Base-by-base conservation (phyloP, 805 yeast species). In the Candida maris region DNA sequence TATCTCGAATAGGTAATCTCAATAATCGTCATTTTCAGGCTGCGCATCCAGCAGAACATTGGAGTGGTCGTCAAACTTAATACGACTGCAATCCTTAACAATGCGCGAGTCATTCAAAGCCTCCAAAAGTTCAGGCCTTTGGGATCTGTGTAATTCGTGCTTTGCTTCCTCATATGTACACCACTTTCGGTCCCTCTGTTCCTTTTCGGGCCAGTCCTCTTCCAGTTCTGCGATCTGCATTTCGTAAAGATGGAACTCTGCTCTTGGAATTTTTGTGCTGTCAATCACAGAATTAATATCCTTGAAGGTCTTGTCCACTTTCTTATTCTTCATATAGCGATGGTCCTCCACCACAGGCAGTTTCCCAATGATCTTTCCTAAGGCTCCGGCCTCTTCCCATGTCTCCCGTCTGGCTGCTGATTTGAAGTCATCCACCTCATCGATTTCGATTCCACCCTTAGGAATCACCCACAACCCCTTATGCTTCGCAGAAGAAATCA, bases 371-470 rank as follows among this genome's bases (percentile, higher is more conserved):
- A 88, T 68, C 13, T 57, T 63, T 6, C 97, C 96, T 23, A 72
- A 73, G 17, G 85, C 85, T 0, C 98, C 98, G 0, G 95, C 93
- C 62, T 93, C 98, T 59, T 93, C 98, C 98, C 98, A 93, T 0
- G 95, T 85, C 56, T 93, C 98, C 41, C 98, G 69, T 13, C 72
- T 65, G 0, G 97, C 97, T 4, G 85, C 64, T 4, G 62, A 35
- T 12, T 52, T 44, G 44, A 52, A 65, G 47, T 67, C 59, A 15
- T 54, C 71, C 4, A 64, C 61, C 59, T 86, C 98, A 59, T 93
- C 98, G 19, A 57, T 56, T 61, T 93, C 98, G 26, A 89, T 79
- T 1, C 98, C 98, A 22, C 98, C 98, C 58, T 93, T 93, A 4
- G 98, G 98, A 4, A 93, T 60, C 6, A 93, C 85, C 95, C 96